Evolutionary conservation across 2,329 filamentous ascomycete genomes (phyloP), one percentile per base, ranked within the genome.

Genomic region (Drechslera avenae): DNA sequence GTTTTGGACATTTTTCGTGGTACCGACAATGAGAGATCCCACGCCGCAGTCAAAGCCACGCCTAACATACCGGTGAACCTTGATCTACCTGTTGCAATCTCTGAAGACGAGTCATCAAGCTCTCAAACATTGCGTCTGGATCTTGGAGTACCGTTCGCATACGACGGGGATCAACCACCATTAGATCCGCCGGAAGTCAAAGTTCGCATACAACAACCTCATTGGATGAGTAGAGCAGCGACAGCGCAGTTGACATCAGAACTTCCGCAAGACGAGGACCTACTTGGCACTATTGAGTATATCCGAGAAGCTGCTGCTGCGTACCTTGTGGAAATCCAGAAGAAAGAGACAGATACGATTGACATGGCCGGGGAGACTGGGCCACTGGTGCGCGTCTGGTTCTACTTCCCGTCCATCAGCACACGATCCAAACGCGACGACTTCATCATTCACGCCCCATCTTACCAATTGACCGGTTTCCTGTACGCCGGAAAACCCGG

Each of bases 321-420:
- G 10, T 39, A 56, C 16, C 52, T 62, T 1, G 19, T 13, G 5
- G 35, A 44, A 9, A 9, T 23, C 13, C 34, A 23, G 37, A 44
- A 30, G 6, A 21, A 30, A 34, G 17, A n/a, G n/a, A 16, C 28
- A 8, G 13, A 16, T 32, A 7, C 17, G 17, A 31, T 39, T 8
- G 4, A 45, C 12, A n/a, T 13, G 0, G 17, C 34, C 10, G 26
- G 3, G 18, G 41, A 47, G 8, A 13, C 28, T n/a, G 45, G 37
- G 1, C 57, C 62, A 0, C 59, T 81, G 1, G 76, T 82, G 3
- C 73, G 83, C 7, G 83, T 81, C 1, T 86, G 83, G 83, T 86
- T 86, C 62, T 86, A 86, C 67, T 85, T 86, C 54, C 83, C 83
- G 0, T 85, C 82, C 1, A 79, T 86, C 46, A 82, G 79, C 33